Base-by-base conservation (phyloP, 2,329 filamentous ascomycete genomes). In the Drechslerella dactyloides region DNA sequence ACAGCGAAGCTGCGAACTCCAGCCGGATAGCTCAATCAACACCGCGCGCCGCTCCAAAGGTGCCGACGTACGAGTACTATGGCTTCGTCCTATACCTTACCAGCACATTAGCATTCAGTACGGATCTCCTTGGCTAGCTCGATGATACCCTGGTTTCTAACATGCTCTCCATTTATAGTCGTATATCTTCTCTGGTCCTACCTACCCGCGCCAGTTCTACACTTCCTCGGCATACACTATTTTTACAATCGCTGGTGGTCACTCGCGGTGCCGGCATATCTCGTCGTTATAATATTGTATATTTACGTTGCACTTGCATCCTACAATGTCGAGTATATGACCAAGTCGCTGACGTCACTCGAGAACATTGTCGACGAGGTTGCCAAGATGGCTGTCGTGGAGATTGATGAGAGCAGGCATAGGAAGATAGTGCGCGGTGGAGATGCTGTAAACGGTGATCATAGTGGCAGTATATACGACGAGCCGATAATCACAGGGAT, bases 41-140 rank as follows among this genome's bases (percentile, higher is more conserved):
- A 17, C 91, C 93, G 4, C 89, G 91, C 63, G 93, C 92, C 1
- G 89, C 89, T 60, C 94, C 94, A 1, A 92, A 94, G 78, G 93
- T 99, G 1, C 94, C 94, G n/a, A 99, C 94, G 0, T 97, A 99
- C 82, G 94, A 99, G 79, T 99, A 97, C 85, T 97, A 97, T 79
- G 94, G 94, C 79, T 99, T 99, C 81, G 93, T 96, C 60, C 85
- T 99, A 55, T 97, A 99, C 82, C 85, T 99, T 42, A 91, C 93
- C 78, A 93, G 89, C 73, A 91, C 89, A 21, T 83, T 94, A 57
- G 87, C 87, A 1, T 97, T 97, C 79, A 59, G 66, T 70, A 59
- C 8, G 59, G 2, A 4, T 19, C 6, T 27, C 46, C 6, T 21
- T 23, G n/a, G 19, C 15, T 4, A 6, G 11, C 5, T 42, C 48